phyloP scores from a whole-genome alignment of 768 basidiomycete genomes.

The Trametes coccinea region DNA sequence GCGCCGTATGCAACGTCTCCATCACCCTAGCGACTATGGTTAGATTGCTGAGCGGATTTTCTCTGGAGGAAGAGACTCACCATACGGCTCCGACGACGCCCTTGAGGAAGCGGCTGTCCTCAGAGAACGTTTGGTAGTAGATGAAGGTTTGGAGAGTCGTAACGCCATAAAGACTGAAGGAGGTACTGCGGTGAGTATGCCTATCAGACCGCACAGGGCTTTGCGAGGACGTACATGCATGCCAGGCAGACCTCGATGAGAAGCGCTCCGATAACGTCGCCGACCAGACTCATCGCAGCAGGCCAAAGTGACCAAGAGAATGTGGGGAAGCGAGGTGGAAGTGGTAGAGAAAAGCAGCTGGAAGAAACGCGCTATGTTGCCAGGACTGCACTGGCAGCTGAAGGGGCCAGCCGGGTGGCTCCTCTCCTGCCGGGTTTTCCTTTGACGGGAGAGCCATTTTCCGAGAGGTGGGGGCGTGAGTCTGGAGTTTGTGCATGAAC shows the following conservation, averaged over 20 bases:
- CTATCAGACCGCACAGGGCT: too few relatives aligned
- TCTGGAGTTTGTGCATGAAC: too few relatives aligned
- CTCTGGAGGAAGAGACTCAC: background rate
- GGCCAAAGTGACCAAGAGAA: background rate
- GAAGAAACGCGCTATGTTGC: background rate
- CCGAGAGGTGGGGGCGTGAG: background rate
- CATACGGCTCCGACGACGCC: slow-evolving; percentile 5
- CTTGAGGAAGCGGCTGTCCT: slow-evolving; percentile 5
- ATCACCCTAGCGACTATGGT: background rate
- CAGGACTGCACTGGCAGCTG: background rate
- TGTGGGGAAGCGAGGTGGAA: background rate
- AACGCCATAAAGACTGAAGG: slow-evolving; percentile 9
- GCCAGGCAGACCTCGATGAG: slow-evolving; percentile 12
- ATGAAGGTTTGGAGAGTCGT: slow-evolving; percentile 12
- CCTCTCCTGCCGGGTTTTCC: too few relatives aligned
- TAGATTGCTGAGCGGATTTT: background rate
- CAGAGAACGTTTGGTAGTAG: slow-evolving; percentile 3
- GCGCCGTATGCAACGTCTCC: slow-evolving; percentile 10
- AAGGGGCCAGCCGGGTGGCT: too few relatives aligned
- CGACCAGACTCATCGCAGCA: background rate
- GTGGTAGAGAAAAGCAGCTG: background rate
- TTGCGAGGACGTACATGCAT: background rate
- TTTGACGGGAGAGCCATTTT: background rate
- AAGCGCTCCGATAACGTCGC: slow-evolving; percentile 4
- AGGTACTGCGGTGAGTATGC: too few relatives aligned